phyloP scores from a whole-genome alignment of 129 eudicot species.

The Erigeron canadensis region DNA sequence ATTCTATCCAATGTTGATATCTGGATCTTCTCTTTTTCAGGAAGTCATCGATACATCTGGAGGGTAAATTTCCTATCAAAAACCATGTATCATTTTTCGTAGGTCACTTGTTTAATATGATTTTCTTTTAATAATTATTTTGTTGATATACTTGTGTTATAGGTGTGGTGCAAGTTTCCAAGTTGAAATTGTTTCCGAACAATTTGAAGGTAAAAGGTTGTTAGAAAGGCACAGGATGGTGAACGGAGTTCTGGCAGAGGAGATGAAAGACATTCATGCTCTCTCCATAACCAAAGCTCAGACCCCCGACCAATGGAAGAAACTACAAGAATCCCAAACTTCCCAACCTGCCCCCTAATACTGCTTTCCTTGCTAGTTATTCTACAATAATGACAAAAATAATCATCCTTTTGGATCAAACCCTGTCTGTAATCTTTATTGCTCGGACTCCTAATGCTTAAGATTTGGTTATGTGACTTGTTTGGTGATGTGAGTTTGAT shows the following conservation, averaged over 20 bases:
- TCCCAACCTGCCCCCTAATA: constrained; percentile 51
- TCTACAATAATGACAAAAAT: background rate
- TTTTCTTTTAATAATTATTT: background rate
- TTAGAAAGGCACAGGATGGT: constrained; percentile 96
- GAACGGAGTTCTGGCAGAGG: constrained; percentile 67
- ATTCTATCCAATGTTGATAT: constrained; percentile 5
- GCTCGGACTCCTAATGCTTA: constrained; percentile 3
- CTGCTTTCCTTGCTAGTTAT: background rate
- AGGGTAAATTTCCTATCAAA: constrained; percentile 55
- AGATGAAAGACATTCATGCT: constrained; percentile 94
- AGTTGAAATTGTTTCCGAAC: constrained; percentile 68
- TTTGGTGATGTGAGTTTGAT: constrained; percentile 15
- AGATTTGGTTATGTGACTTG: constrained; percentile 12
- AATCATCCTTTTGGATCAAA: constrained; percentile 9
- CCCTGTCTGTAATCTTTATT: constrained; percentile 22
- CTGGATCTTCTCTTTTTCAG: constrained; percentile 38
- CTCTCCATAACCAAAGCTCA: constrained; percentile 80
- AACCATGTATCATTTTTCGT: background rate
- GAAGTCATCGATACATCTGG: constrained; percentile 89
- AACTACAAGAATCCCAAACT: constrained; percentile 55
- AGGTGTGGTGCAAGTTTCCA: constrained; percentile 92
- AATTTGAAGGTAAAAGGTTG: constrained; percentile 87
- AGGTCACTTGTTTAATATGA: background rate
- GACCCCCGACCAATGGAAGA: constrained; percentile 89
- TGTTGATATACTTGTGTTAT: constrained; percentile 17